phyloP scores from a whole-genome alignment of 805 yeast species.

The Ogataea polymorpha region DNA sequence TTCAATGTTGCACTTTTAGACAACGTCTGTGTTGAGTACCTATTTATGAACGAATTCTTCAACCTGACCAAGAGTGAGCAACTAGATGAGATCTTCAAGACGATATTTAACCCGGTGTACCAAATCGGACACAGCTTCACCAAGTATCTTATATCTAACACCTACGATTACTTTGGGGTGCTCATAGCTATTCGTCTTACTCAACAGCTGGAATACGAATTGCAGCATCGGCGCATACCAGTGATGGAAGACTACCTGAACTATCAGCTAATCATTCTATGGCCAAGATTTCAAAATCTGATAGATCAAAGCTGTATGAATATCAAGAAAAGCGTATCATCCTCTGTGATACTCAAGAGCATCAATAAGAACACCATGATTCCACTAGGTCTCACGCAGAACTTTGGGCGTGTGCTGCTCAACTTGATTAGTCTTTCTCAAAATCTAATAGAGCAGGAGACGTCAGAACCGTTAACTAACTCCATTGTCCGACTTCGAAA shows the following conservation, averaged over 20 bases:
- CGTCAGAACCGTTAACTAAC: conserved; percentile 68
- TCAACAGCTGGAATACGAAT: conserved; percentile 59
- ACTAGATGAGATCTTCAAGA: conserved; percentile 42
- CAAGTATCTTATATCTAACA: conserved; percentile 35
- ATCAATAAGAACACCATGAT: conserved; percentile 32
- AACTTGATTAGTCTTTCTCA: conserved; percentile 61
- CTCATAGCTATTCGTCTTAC: conserved; percentile 70
- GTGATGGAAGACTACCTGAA: conserved; percentile 69
- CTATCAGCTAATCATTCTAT: conserved; percentile 59
- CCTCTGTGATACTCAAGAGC: conserved; percentile 31
- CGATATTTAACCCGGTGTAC: conserved; percentile 53
- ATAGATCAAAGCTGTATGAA: conserved; percentile 77
- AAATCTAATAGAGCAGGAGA: conserved; percentile 31
- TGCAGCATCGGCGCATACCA: conserved; percentile 70
- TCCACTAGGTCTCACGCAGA: conserved; percentile 72
- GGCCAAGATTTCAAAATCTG: conserved; percentile 83
- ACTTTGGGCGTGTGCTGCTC: conserved; percentile 67
- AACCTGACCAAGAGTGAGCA: conserved; percentile 44
- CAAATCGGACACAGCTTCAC: conserved; percentile 48
- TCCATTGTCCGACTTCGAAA: conserved; percentile 67
- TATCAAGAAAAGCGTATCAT: conserved; percentile 51
- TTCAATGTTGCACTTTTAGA: conserved; percentile 72
- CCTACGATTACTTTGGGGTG: conserved; percentile 76
- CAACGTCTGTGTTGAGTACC: conserved; percentile 73
- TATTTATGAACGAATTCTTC: conserved; percentile 72